Evolutionary conservation across 2,329 filamentous ascomycete genomes (phyloP), one percentile per base, ranked within the genome.

Genomic region (Sclerotinia spermophila): DNA sequence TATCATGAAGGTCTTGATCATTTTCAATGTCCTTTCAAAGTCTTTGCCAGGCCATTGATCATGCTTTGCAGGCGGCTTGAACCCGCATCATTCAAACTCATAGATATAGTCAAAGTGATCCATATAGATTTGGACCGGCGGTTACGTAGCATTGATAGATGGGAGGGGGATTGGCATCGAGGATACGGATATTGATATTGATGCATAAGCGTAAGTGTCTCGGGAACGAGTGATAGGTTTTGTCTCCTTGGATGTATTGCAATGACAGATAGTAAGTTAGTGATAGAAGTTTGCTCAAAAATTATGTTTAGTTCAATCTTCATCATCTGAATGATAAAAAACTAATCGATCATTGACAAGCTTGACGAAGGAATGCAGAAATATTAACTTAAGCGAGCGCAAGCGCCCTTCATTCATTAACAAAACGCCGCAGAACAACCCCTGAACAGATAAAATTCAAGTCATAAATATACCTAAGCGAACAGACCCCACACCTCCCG

Each of bases 231-330:
- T n/a, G n/a, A n/a, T n/a, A n/a, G n/a, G n/a, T n/a, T 15, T 51
- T 2, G 5, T 27, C n/a, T 15, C 3, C 11, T 51, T 6, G 24
- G 24, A 10, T 15, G 5, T 51, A 6, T 27, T 1, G 1, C 13
- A 17, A 5, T 17, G 13, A n/a, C 0, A 27, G 13, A n/a, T 0
- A 27, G 2, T 27, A n/a, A 0, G 5, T n/a, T 13, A 5, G 11
- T n/a, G 4, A n/a, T n/a, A n/a, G n/a, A n/a, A n/a, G n/a, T n/a
- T n/a, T n/a, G n/a, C n/a, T n/a, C n/a, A n/a, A n/a, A n/a, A n/a
- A n/a, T n/a, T n/a, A n/a, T n/a, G n/a, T n/a, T n/a, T n/a, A n/a
- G n/a, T n/a, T n/a, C n/a, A n/a, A n/a, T n/a, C n/a, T n/a, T n/a
- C n/a, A n/a, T n/a, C n/a, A n/a, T n/a, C n/a, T n/a, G n/a, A n/a